Evolutionary conservation across 305 asterid genomes (phyloP), one percentile per base, ranked within the genome.

Genomic region (Coffea humblotiana): DNA sequence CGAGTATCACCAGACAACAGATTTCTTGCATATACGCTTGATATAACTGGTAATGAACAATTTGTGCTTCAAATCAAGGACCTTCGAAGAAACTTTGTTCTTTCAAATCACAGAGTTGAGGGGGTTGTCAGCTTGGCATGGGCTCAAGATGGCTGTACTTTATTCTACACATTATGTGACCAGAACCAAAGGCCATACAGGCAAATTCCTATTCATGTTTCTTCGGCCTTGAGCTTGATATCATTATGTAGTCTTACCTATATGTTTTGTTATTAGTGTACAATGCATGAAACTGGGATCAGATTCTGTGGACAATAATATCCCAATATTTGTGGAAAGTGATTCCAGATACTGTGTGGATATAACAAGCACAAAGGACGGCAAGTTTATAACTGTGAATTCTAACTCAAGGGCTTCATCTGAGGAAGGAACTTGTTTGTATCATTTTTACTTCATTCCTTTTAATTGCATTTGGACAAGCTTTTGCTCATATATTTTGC

Each of bases 401-500:
- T 96, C 99, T 77, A 96, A 90, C 88, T 96, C 99, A 76, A 91
- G 98, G 91, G 90, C 97, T 85, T 94, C 99, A 89, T 96, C 99
- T 79, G 99, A 96, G 99, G 99, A 91, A 92, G 91, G 95, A 88
- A 85, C 84, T 85, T 88, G 84, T 81, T 84, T 85, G 69, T 84
- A 80, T 85, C 90, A 80, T 49, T 78, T 85, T 75, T 32, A 48
- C 51, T 45, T 61, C 75, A 77, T 80, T 81, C 77, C 78, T 80
- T 83, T 77, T 63, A 78, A 76, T 77, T 72, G 47, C 43, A 16
- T 56, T 76, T 67, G 63, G 63, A 40, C 72, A 52, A 29, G 61
- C 81, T 79, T 75, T 82, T 82, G 77, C 68, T 77, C 73, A 56
- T 80, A 9, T 58, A 32, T 72, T 76, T 43, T 68, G 25, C 73